Conservation (phyloP, 805 yeast species). For the Isabelozyma heimii region DNA sequence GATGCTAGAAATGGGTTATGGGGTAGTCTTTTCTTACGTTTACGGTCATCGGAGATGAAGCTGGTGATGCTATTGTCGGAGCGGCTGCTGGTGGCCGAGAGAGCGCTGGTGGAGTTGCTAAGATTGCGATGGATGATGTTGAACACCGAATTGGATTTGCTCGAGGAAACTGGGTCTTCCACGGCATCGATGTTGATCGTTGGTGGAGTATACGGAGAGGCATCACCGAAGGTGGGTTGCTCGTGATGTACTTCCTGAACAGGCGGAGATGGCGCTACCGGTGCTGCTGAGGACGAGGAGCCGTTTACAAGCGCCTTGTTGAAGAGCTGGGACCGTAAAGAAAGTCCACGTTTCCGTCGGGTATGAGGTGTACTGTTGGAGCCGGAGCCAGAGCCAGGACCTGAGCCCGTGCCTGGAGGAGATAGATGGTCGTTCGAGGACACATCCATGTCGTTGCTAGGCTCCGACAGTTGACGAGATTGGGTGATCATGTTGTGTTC, state of each 20-base stretch:
- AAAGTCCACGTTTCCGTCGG: slow-evolving; percentile 60
- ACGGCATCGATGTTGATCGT: slow-evolving; percentile 1
- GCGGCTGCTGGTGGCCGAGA: slow-evolving; percentile 12
- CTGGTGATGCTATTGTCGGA: slow-evolving; percentile 13
- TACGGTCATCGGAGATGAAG: slow-evolving; percentile 13
- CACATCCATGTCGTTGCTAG: no score
- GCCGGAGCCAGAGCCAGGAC: background rate
- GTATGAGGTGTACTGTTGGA: slow-evolving; percentile 10
- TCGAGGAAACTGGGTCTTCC: slow-evolving; percentile 1
- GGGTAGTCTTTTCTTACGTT: slow-evolving; percentile 10
- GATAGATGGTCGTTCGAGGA: background rate
- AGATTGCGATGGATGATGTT: slow-evolving; percentile 4
- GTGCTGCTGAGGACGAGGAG: slow-evolving; percentile 4
- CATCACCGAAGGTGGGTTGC: slow-evolving; percentile 2
- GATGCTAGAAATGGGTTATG: slow-evolving; percentile 9
- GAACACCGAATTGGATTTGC: slow-evolving; percentile 6
- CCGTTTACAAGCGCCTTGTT: slow-evolving; percentile 34
- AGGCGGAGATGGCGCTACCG: background rate
- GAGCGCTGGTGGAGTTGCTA: slow-evolving; percentile 21
- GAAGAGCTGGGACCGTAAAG: slow-evolving; percentile 64
- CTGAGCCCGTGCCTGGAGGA: background rate
- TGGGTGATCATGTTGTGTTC: no score
- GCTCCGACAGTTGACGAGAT: no score
- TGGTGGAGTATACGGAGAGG: background rate
- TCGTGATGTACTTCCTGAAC: slow-evolving; percentile 9